Evolutionary conservation across 2,329 filamentous ascomycete species (phyloP), one percentile per base, ranked within the genome.

Genomic region (Xylariaceae sp.): DNA sequence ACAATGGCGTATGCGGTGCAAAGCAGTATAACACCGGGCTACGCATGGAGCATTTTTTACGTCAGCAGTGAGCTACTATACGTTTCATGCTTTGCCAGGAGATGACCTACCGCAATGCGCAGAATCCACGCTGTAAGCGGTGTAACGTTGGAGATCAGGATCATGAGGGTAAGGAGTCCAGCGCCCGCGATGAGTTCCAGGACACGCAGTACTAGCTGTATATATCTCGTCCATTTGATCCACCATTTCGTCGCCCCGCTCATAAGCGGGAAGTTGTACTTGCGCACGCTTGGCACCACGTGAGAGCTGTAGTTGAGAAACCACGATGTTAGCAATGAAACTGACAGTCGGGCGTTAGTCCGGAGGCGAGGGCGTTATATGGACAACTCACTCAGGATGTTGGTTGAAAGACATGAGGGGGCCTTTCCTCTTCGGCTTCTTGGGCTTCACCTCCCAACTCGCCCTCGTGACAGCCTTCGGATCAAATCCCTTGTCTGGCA

Each of bases 401-500:
- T 77, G 74, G 61, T 94, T 92, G 70, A 95, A 84, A 43, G 83
- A 76, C 47, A 96, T 66, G 48, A 94, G 66, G 9, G 88, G 88
- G 0, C 88, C 88, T 37, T 85, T 71, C 31, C 72, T 74, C 70
- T 84, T 83, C 29, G 76, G 71, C 55, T 73, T 81, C 17, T 65
- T 69, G 28, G 76, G 68, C 38, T 77, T 76, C 9, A 78, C 74
- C 55, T 78, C 68, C 69, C 78, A 85, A 64, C 85, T 90, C 46
- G 86, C 84, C 57, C 88, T 76, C 15, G 88, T 89, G 34, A 88
- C 75, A 43, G 85, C 84, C 62, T 89, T 94, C 34, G 90, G 89
- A 55, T 96, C 88, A 63, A 51, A 60, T 12, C 48, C 48, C 30
- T 56, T 59, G 35, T 54, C 44, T 14, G 57, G 58, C 8, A 42